Evolutionary conservation across 441 rosid genomes (phyloP), one percentile per base, ranked within the genome.

Genomic region (Macaranga tanarius): DNA sequence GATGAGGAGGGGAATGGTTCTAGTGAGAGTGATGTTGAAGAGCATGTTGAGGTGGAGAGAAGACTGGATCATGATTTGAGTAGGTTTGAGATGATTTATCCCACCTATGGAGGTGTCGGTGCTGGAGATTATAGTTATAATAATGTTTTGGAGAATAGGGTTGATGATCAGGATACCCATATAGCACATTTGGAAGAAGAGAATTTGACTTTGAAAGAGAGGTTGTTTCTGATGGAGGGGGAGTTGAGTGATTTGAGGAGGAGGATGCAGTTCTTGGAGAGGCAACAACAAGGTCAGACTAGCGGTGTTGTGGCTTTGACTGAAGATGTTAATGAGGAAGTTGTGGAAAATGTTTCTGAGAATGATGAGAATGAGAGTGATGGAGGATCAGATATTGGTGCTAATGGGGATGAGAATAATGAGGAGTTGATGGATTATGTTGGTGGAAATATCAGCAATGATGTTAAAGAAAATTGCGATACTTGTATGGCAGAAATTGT

Each of bases 11-110:
- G 86, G 6, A 83, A 80, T 51, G 97, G 92, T 4, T 95, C 99
- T 3, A 88, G 98, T 73, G 99, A 90, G 80, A 95, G 99, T 74
- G 99, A 92, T 68, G 97, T 95, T 66, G 99, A 92, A 87, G 99
- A 95, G 79, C 98, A 87, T 74, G 92, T 89, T 65, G 96, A 95
- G 79, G 96, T 92, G 75, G 92, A 92, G 81, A 92, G 97, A 82
- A 86, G 99, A 69, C 64, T 95, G 80, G 97, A 95, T 76, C 99
- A 95, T 81, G 99, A 95, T 84, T 83, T 90, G 82, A 95, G 97
- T 69, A 80, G 99, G 84, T 95, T 95, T 62, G 99, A 95, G 84
- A 92, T 95, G 99, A 91, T 95, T 51, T 89, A 89, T 79, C 99
- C 99, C 0, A 89, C 72, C 72, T 81, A 81, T 40, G 87, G 38